A percentile compares a stretch with the other conserved stretches of the same genome.
Conservation (phyloP, 225 moss, liverwort and hornwort genomes). For the Antitrichia curtipendula region DNA sequence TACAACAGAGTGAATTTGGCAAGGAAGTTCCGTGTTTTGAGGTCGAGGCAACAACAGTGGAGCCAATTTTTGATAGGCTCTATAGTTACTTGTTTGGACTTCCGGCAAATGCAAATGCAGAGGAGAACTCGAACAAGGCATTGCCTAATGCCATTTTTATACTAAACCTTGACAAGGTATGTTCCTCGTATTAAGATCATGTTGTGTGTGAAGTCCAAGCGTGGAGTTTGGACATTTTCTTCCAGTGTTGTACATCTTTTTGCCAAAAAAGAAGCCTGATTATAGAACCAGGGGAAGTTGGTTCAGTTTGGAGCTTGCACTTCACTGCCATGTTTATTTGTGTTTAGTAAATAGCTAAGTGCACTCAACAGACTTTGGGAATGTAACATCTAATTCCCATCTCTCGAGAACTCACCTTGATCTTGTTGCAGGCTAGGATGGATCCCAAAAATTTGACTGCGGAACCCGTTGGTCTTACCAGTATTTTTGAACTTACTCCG, state of each 20-base stretch:
- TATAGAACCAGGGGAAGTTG: background rate
- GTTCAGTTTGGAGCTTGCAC: background rate
- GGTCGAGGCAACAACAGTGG: constrained; percentile 72
- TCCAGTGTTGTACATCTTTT: background rate
- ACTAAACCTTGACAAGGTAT: constrained; percentile 77
- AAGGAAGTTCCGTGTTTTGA: constrained; percentile 71
- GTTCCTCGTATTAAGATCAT: background rate
- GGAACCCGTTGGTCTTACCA: constrained; percentile 16
- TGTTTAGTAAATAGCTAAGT: background rate
- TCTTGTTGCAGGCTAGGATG: constrained; percentile 60
- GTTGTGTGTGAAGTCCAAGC: background rate
- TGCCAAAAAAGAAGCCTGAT: background rate
- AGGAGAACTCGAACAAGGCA: constrained; percentile 44
- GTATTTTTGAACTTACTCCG: constrained; percentile 17
- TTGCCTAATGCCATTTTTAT: constrained; percentile 83
- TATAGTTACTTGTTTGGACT: constrained; percentile 68
- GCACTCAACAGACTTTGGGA: background rate
- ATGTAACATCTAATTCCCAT: background rate
- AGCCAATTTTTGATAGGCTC: constrained; percentile 52
- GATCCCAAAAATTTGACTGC: constrained; percentile 33
- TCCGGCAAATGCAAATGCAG: constrained; percentile 25
- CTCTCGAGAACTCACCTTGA: background rate
- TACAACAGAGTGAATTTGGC: constrained; percentile 71
- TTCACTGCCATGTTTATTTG: background rate
- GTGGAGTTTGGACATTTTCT: background rate